Evolutionary conservation across 106 monocot genomes (phyloP), one percentile per base, ranked within the genome.

Genomic region (Posidonia australis): DNA sequence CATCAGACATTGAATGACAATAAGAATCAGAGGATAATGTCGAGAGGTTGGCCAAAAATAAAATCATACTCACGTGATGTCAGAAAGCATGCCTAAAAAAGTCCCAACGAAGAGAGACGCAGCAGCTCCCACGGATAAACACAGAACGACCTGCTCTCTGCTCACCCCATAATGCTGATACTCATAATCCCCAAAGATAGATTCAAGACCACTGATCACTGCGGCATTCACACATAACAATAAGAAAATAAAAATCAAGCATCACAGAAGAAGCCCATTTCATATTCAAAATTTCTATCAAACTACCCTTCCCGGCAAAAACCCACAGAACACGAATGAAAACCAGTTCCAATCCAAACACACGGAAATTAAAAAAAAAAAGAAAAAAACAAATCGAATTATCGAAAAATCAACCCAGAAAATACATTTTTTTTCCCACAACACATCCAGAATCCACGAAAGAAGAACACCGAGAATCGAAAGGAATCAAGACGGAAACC

Each of bases 161-260:
- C 75, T 68, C 12, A 79, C 70, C 28, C 84, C 89, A 74, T 72
- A 67, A 13, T 58, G 51, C 26, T 12, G 69, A 48, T 69, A 86
- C 51, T 79, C 83, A 26, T 78, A 70, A 68, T 86, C 89, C 29
- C 94, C 84, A 62, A 70, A 74, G 48, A 94, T 63, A 20, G 75
- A 72, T 46, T 74, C 82, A 46, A 94, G 75, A 11, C 89, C 94
- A 54, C 76, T 77, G 22, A 82, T 86, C 18, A 82, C 86, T 83
- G 75, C 26, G 62, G 23, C 10, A 29, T 16, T 9, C 60, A 56
- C 32, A 52, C 32, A 44, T 2, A 55, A 64, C 10, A 17, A 9
- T 24, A 46, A 57, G 21, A 54, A 68, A 55, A 19, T 26, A 17
- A 44, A 46, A 46, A 18, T 20, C 24, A 9, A 1, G 36, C 17